A percentile compares a stretch with the other conserved stretches of the same genome.
These are phyloP conservation scores for Euphorbia pulcherrima DNA, from an alignment of 345 rosid species.

Conservation along the genomic window DNA sequence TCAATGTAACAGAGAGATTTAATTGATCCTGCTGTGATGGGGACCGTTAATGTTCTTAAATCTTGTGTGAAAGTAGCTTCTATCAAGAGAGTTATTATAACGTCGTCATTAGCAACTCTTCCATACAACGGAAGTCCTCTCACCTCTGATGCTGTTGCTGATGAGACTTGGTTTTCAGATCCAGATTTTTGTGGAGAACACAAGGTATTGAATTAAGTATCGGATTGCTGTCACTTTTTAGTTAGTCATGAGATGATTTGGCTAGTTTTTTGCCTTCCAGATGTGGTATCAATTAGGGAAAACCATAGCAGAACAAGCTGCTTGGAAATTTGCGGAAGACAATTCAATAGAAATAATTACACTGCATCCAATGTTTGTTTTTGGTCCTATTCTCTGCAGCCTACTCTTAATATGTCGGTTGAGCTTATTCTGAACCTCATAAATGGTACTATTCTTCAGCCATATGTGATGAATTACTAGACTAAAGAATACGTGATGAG, in stretches of 20 bases:
- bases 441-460: conserved; percentile 6
- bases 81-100: conserved; percentile 17
- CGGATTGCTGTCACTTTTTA: too few species aligned
- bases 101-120: conserved; percentile 14
- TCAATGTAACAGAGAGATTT: conserved; percentile 4
- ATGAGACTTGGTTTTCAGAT: conserved; percentile 24
- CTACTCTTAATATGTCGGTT: conserved; percentile 8
- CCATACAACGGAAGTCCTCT: conserved; percentile 11
- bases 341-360: conserved; percentile 13
- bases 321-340: conserved; percentile 24
- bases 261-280: not conserved
- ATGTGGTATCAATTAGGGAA: conserved; percentile 11
- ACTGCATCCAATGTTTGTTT: conserved; percentile 8
- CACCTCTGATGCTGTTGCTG: conserved; percentile 10
- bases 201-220: conserved; percentile 9
- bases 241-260: not conserved
- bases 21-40: conserved; percentile 20
- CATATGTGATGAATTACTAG: not conserved
- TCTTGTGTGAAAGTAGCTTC: conserved; percentile 18
- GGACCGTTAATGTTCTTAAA: conserved; percentile 22
- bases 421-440: conserved; percentile 9
- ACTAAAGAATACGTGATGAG: too few species aligned
- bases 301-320: conserved; percentile 22
- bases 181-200: conserved; percentile 4
- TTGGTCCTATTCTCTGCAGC: conserved; percentile 22